Conservation (phyloP, 352 stramenopile species). For the Nannochloropsis limnetica region DNA sequence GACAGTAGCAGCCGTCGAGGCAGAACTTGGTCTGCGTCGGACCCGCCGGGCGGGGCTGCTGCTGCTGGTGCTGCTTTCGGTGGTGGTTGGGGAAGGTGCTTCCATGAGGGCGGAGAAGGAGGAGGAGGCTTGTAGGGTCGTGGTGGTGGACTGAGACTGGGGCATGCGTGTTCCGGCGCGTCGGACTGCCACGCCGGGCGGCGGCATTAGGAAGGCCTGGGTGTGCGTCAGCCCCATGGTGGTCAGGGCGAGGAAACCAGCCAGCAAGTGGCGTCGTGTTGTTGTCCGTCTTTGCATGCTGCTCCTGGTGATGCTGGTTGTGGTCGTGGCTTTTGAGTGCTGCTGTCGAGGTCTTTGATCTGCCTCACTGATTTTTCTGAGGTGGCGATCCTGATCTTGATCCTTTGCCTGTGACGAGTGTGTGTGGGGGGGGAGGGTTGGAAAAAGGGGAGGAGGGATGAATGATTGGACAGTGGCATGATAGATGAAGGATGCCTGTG, state of each 20-base stretch:
- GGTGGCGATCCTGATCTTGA: constrained; percentile 29
- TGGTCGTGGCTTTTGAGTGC: background rate
- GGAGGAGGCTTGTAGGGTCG: background rate
- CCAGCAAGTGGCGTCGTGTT: background rate
- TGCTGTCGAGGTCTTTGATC: background rate
- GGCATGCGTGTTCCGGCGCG: background rate
- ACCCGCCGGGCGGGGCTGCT: background rate
- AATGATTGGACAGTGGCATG: background rate
- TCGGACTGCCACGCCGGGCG: background rate
- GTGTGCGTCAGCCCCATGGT: background rate
- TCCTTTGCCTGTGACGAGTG: background rate
- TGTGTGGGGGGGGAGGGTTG: no score
- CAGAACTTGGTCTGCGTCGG: background rate
- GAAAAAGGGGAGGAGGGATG: background rate
- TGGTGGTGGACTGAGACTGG: background rate
- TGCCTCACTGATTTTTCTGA: constrained; percentile 6
- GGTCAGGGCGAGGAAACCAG: background rate
- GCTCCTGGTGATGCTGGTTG: background rate
- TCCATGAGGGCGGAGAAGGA: background rate
- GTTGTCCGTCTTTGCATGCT: background rate
- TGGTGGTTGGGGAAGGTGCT: background rate
- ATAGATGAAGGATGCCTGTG: background rate
- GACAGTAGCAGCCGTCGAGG: background rate
- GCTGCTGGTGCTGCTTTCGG: background rate
- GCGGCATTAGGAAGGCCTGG: background rate